Evolutionary conservation across 1,284 basidiomycete species (phyloP), one percentile per base, ranked within the genome.

Genomic region (Fomitopsis betulina): DNA sequence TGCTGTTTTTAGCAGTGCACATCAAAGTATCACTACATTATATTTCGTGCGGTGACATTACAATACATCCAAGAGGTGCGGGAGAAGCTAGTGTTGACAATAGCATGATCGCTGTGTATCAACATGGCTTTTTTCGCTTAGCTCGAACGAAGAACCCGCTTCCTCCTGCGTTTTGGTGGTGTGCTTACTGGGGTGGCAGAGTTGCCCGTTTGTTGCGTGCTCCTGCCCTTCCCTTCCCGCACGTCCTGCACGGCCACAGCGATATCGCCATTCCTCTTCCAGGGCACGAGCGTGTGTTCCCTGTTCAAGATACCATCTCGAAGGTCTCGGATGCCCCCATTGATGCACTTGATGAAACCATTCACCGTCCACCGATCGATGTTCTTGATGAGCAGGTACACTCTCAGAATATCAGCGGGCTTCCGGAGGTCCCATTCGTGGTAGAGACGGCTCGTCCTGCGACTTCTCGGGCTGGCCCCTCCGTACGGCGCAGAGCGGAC

Each of bases 381-480:
- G 60, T 84, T 83, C 47, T 76, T 74, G 53, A 84, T 70, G n/a
- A 84, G 68, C 58, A 83, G 76, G 68, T 77, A 83, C 9, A 84
- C 74, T 56, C 77, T 64, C 4, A 84, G 67, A 52, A 81, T 81
- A 58, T 81, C 76, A 38, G 68, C 67, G 0, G 81, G 77, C 12
- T 68, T 62, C 38, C 76, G 72, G 42, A 85, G 65, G 25, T 76
- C 65, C 82, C 83, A 84, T 61, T 82, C 77, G 58, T 79, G 74
- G 64, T 79, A 82, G 7, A 69, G 63, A 21, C 65, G 49, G 21
- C 63, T 62, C 21, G 27, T 54, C 42, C 51, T 45, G 56, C 59
- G 45, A 32, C 51, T 32, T 32, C 33, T 45, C 42, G 5, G 57
- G 49, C 51, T 59, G 58, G 60, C 50, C 5, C 72, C 72, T 33